These are phyloP conservation scores for Flaveria linearis DNA, from an alignment of 129 eudicot species.

Conservation along the genomic window DNA sequence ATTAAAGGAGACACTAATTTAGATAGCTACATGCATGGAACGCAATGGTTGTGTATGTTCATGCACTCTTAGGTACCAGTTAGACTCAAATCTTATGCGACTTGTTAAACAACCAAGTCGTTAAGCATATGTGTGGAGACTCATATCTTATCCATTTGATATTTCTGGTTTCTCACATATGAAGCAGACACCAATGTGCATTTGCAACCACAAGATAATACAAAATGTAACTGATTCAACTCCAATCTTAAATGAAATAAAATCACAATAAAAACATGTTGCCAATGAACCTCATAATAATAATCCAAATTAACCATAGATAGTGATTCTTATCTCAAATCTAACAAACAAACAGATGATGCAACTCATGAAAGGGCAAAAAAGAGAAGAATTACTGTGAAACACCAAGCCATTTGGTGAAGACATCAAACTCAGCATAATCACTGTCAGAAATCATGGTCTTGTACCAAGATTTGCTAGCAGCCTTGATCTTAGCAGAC, in stretches of 20 bases:
- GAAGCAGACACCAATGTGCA: no score
- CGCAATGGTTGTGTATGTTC: no score
- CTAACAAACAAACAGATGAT: conserved; percentile 13
- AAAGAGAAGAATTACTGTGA: conserved; percentile 48
- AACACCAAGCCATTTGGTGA: conserved; percentile 76
- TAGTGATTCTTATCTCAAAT: conserved; percentile 8
- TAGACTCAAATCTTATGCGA: no score
- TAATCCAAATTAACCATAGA: background rate
- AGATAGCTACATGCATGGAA: no score
- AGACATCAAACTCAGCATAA: conserved; percentile 66
- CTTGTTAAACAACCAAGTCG: no score
- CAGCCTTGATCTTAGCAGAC: conserved; percentile 53
- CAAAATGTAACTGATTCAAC: background rate
- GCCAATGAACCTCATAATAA: no score
- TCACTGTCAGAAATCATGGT: conserved; percentile 72
- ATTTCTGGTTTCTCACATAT: no score
- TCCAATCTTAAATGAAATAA: background rate
- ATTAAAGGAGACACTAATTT: no score
- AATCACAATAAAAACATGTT: background rate
- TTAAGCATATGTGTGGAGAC: no score
- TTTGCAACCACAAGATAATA: background rate
- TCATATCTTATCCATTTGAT: no score
- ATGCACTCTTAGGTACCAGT: no score
- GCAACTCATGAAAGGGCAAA: no score
- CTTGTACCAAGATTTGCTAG: conserved; percentile 65